Evolutionary conservation across 768 basidiomycete genomes (phyloP), one percentile per base, ranked within the genome.

Genomic region (Calocybe gangraenosa): DNA sequence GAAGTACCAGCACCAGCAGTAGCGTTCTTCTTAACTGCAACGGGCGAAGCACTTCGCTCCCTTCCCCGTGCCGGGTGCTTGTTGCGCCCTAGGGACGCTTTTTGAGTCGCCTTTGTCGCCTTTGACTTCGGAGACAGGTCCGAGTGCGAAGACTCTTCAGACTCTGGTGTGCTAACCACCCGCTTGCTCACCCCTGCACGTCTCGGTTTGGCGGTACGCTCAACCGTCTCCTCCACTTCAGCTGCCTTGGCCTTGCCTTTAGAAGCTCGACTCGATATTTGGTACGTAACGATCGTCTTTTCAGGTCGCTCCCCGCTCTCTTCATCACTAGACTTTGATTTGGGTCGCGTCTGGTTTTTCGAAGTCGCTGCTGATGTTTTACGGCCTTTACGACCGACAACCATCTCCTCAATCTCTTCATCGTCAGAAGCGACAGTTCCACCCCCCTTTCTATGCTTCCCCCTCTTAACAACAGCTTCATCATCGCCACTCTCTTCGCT

Each of bases 201-300:
- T 18, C 18, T 47, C 21, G 50, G 43, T 34, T 48, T 55, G 25
- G n/a, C n/a, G 6, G 42, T 37, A 5, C 44, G 50, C 25, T 47
- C 42, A 10, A 34, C 23, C 13, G 32, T 42, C 21, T 51, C 44
- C 8, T 49, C 47, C 36, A 49, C 47, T n/a, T 51, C 59, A 1
- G 44, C 48, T 22, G 36, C 20, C 20, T 56, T 54, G 15, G 48
- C 28, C 23, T 39, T 52, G 25, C 25, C 25, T 28, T 28, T 28
- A 28, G 25, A 5, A 11, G 25, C 6, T 28, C 15, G 48, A 25
- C 38, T 51, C 55, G 22, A 46, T 25, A 41, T 51, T 56, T 20
- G 46, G 18, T 23, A 39, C 28, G 47, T 15, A 10, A 45, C 32
- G 33, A 54, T 39, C 5, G 20, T 46, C 14, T 53, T 57, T 22